Conservation (phyloP, 805 yeast genomes). For the Lipomyces sp. region DNA sequence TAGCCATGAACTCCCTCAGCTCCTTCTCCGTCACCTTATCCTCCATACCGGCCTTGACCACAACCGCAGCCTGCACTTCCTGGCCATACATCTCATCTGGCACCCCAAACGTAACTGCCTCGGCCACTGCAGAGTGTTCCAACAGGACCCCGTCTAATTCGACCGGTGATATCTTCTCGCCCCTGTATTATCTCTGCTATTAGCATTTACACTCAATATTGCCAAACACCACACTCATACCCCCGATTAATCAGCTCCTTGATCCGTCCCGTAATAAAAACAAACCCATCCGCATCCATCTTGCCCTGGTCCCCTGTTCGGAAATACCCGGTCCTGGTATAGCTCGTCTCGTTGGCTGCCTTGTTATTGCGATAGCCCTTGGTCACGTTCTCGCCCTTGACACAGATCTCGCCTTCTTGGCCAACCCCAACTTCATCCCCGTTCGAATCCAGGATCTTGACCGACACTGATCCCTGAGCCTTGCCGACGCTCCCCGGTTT, state of each 20-base stretch:
- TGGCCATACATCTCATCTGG: conserved; percentile 73
- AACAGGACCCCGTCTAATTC: conserved; percentile 68
- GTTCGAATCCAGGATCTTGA: conserved; percentile 58
- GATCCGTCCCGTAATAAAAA: conserved; percentile 69
- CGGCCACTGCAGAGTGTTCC: conserved; percentile 65
- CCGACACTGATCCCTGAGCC: conserved; percentile 71
- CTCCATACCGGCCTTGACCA: conserved; percentile 49
- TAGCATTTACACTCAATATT: not conserved
- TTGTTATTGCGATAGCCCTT: conserved; percentile 72
- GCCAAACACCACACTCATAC: not conserved
- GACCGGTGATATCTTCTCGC: conserved; percentile 76
- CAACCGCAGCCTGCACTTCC: conserved; percentile 71
- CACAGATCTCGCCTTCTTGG: conserved; percentile 68
- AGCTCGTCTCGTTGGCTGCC: conserved; percentile 70
- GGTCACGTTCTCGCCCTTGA: conserved; percentile 71
- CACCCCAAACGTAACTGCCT: conserved; percentile 73
- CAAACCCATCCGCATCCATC: conserved; percentile 61
- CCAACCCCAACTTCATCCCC: conserved; percentile 58
- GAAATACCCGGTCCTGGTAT: conserved; percentile 65
- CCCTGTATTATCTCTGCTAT: conserved; percentile 45
- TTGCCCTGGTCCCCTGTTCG: conserved; percentile 81
- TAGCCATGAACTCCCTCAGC: conserved; percentile 52
- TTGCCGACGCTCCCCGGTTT: conserved; percentile 76
- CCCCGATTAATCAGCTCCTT: conserved; percentile 75
- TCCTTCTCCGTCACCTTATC: conserved; percentile 51